Conservation (phyloP, 805 yeast species). For the Kodamaea sagamina region DNA sequence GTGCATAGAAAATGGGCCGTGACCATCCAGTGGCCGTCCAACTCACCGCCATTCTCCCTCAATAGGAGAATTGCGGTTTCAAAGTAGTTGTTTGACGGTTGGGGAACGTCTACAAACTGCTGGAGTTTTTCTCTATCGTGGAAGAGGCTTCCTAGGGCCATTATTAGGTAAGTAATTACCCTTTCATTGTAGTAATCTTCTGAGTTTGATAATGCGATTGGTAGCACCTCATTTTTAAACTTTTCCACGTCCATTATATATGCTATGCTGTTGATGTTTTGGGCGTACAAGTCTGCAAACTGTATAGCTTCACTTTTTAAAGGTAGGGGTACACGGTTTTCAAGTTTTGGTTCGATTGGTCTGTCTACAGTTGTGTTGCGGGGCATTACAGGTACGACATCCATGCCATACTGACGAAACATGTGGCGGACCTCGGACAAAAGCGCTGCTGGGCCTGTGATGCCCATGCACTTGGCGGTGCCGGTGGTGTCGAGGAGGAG, state of each 20-base stretch:
- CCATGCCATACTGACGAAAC: conserved; percentile 2
- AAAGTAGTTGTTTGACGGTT: conserved; percentile 1
- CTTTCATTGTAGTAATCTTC: not conserved
- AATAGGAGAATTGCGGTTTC: conserved; percentile 8
- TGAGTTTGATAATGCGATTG: not conserved
- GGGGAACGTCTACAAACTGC: conserved; percentile 2
- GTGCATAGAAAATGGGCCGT: conserved; percentile 5
- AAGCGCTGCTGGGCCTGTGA: conserved; percentile 7
- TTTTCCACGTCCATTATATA: conserved; percentile 4
- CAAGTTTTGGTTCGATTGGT: not conserved
- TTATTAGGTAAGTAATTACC: conserved; percentile 1
- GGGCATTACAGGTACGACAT: not conserved
- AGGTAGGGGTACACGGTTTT: conserved; percentile 9
- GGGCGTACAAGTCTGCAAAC: not conserved
- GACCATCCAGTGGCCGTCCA: conserved; percentile 11
- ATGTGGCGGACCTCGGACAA: conserved; percentile 4
- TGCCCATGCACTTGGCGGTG: conserved; percentile 3
- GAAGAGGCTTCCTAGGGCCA: conserved; percentile 6
- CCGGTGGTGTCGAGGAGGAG: not conserved
- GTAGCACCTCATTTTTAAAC: not conserved
- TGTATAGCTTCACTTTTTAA: not conserved
- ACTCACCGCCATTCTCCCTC: conserved; percentile 7
- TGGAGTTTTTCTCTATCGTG: conserved; percentile 1
- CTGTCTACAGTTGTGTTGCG: conserved; percentile 1
- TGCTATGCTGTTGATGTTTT: conserved; percentile 4